phyloP scores from a whole-genome alignment of 1,139 yeast species.

The Hanseniaspora sp. region DNA sequence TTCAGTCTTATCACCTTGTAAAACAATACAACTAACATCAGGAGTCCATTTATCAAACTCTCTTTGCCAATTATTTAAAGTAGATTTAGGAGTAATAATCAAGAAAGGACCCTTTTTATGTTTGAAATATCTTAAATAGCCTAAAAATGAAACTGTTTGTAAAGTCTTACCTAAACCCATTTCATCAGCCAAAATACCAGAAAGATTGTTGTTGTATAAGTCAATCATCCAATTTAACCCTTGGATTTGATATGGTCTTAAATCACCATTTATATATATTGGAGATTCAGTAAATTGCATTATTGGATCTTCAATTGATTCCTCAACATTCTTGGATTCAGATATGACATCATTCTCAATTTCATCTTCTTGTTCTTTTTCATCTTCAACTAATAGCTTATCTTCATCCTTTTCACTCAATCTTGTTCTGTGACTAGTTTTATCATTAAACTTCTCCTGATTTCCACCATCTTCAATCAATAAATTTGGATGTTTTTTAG shows the following conservation, averaged over 20 bases:
- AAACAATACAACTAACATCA: constrained; percentile 52
- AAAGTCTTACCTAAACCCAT: constrained; percentile 97
- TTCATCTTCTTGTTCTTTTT: constrained; percentile 32
- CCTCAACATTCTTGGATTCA: neutral
- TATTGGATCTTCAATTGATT: constrained; percentile 18
- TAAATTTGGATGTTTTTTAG: constrained; percentile 22
- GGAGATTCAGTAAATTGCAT: constrained; percentile 44
- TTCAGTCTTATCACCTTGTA: constrained; percentile 64
- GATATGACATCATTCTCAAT: constrained; percentile 22
- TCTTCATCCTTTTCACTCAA: constrained; percentile 64
- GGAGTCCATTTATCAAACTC: constrained; percentile 75
- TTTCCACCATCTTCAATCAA: constrained; percentile 7
- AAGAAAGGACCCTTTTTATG: constrained; percentile 60
- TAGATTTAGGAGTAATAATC: constrained; percentile 67
- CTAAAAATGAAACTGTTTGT: constrained; percentile 79
- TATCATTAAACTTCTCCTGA: constrained; percentile 21
- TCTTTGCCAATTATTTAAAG: constrained; percentile 69
- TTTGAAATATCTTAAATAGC: constrained; percentile 53
- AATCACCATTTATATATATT: constrained; percentile 46
- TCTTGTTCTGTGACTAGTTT: constrained; percentile 29
- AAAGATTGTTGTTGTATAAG: constrained; percentile 67
- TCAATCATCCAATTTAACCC: constrained; percentile 89
- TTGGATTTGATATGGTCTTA: constrained; percentile 79
- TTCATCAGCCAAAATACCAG: constrained; percentile 93
- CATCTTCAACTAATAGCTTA: constrained; percentile 51